Conservation (phyloP, 2,329 filamentous ascomycete genomes). For the Colletotrichum theobromicola region DNA sequence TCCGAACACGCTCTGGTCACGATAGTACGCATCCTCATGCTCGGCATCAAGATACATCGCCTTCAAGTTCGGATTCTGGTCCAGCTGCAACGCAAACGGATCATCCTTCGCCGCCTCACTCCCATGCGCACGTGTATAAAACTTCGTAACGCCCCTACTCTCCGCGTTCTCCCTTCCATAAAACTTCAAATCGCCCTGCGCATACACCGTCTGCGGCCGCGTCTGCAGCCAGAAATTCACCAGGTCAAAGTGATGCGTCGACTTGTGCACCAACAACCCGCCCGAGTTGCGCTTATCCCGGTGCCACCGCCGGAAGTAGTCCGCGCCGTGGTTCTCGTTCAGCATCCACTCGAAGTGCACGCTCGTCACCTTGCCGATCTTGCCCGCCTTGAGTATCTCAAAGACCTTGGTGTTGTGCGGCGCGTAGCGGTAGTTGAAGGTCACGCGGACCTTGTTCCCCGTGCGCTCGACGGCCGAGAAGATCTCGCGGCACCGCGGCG, state of each 20-base stretch:
- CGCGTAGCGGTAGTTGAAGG: constrained; percentile 57
- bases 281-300: constrained; percentile 53
- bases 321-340: constrained; percentile 52
- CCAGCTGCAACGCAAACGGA: constrained; percentile 64
- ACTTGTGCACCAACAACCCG: constrained; percentile 54
- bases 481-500: constrained; percentile 57
- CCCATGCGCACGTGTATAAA: constrained; percentile 56
- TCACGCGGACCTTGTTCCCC: constrained; percentile 46
- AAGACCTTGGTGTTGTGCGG: constrained; percentile 56
- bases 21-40: constrained; percentile 66
- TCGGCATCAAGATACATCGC: constrained; percentile 66
- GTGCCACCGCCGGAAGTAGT: constrained; percentile 57
- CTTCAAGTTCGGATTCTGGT: constrained; percentile 57
- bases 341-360: constrained; percentile 58
- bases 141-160: constrained; percentile 48
- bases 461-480: constrained; percentile 57
- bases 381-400: constrained; percentile 46
- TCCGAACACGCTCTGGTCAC: constrained; percentile 67
- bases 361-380: constrained; percentile 48
- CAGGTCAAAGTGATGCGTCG: constrained; percentile 56
- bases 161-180: constrained; percentile 57
- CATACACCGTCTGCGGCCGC: constrained; percentile 47
- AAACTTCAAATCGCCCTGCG: constrained; percentile 51
- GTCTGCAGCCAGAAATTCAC: constrained; percentile 56
- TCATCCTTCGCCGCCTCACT: constrained; percentile 56